Base-by-base conservation (phyloP, 2,329 filamentous ascomycete species). In the Fusarium anguioides region DNA sequence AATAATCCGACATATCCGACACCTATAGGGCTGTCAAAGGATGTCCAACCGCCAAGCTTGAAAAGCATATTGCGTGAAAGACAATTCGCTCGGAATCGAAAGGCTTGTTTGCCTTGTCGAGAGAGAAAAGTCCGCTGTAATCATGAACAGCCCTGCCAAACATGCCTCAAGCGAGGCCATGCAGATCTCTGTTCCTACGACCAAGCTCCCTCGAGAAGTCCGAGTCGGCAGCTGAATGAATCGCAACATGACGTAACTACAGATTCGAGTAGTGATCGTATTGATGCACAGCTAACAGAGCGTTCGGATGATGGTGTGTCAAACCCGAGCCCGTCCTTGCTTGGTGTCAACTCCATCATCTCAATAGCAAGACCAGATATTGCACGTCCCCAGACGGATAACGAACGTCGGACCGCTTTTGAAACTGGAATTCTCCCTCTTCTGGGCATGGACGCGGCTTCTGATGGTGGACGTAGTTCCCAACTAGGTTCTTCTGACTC, bases 51-150 rank as follows among this genome's bases (percentile, higher is more conserved):
- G 17, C 21, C 39, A 23, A 33, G 42, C 17, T 12, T 64, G 29
- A 64, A 20, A 31, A 51, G 33, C 14, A 44, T 59, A 15, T 29
- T 64, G 12, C 52, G 60, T 15, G 47, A 53, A 9, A 51, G 52
- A 24, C 60, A 52, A 14, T 33, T 53, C 6, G 27, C 52, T n/a
- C 60, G 54, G 4, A 78, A 87, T 12, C 76, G 81, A 12, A 83
- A 87, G 44, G 86, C 64, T 4, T 67, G 63, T 11, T n/a, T 66
- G 3, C 62, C 58, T 2, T 67, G 52, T 5, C n/a, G 64, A 4
- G 64, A 67, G 51, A 51, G 63, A 11, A 67, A 67, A 1, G 58
- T 66, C 5, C 51, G 64, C 17, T 67, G 52, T 15, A 50, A 63
- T 20, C 63, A 55, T 36, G 17, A 63, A 37, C 57, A 59, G 18